Percentiles rank a stretch among this genome's conserved stretches.
Conservation (phyloP, 352 stramenopile species). For the Phytopythium ostracodes region DNA sequence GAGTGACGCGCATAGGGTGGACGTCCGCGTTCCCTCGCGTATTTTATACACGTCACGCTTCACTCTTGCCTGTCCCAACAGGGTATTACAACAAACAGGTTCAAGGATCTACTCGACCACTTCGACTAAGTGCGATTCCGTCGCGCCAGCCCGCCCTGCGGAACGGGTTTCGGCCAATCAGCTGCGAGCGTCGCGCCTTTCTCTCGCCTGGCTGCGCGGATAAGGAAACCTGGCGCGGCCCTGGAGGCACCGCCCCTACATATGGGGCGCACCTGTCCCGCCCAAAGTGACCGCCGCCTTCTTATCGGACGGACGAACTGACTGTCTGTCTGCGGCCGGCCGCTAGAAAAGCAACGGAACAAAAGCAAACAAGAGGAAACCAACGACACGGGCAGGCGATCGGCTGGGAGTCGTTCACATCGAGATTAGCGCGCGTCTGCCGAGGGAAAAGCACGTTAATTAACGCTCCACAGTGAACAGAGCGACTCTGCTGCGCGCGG, state of each 20-base stretch:
- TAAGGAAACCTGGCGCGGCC: background rate
- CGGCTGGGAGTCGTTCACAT: background rate
- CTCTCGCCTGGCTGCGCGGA: background rate
- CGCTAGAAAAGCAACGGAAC: too few relatives aligned
- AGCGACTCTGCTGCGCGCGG: too few relatives aligned
- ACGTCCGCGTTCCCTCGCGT: background rate
- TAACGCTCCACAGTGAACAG: too few relatives aligned
- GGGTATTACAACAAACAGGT: background rate
- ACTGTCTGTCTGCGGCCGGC: too few relatives aligned
- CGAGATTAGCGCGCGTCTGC: background rate
- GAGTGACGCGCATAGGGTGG: constrained; percentile 2
- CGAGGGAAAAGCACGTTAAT: too few relatives aligned
- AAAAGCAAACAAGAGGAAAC: background rate
- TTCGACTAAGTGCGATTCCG: constrained; percentile 3
- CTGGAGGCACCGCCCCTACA: background rate
- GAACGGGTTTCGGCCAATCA: constrained; percentile 2
- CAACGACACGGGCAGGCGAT: background rate
- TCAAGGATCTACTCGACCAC: background rate
- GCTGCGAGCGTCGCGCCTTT: background rate
- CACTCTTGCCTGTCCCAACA: background rate
- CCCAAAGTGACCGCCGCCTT: too few relatives aligned
- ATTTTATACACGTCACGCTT: background rate
- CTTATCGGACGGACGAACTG: too few relatives aligned
- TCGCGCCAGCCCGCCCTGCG: background rate
- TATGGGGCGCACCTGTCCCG: background rate